Base-by-base conservation (phyloP, 2,329 filamentous ascomycete genomes). In the Rutstroemia sydowiana region DNA sequence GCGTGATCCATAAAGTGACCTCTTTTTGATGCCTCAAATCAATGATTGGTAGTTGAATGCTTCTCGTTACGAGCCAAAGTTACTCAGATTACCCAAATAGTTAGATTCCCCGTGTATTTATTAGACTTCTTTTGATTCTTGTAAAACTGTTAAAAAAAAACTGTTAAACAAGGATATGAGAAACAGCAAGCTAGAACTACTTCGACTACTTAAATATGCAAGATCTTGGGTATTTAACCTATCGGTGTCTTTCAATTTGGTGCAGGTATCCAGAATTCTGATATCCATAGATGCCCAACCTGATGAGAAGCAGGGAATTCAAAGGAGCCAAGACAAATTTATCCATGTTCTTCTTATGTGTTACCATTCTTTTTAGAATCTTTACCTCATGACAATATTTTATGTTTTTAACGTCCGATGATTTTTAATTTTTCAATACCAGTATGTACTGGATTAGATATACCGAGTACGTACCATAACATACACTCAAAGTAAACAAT, bases 1-100 rank as follows among this genome's bases (percentile, higher is more conserved):
- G 51, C 57, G 55, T 59, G 55, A 57, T 46, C 42, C 42, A 45
- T 45, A 20, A 45, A 55, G 48, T 39, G 34, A 41, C 43, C 55
- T 18, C 34, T 34, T 23, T 39, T 48, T 30, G 28, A 51, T 63
- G 61, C 61, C 61, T 61, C 59, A 63, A 52, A 53, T 47, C n/a
- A 46, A 55, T 58, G 61, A 63, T 62, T 62, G 61, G 61, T 47
- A 53, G 55, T 55, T 28, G 34, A 23, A 28, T 55, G 58, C 48
- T 53, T 45, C 41, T 36, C 52, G 54, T 51, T 53, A 56, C 55
- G 45, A 55, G 58, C 47, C 49, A 45, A 51, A 49, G 37, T 56
- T 58, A 59, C 57, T 59, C 53, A 53, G 55, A 44, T 53, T 51
- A 48, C 52, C 34, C 16, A 16, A 23, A 16, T 9, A 16, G 21